Evolutionary conservation across 306 rosid species (phyloP), one percentile per base, ranked within the genome.

Genomic region (Pterocarpus macrocarpus): DNA sequence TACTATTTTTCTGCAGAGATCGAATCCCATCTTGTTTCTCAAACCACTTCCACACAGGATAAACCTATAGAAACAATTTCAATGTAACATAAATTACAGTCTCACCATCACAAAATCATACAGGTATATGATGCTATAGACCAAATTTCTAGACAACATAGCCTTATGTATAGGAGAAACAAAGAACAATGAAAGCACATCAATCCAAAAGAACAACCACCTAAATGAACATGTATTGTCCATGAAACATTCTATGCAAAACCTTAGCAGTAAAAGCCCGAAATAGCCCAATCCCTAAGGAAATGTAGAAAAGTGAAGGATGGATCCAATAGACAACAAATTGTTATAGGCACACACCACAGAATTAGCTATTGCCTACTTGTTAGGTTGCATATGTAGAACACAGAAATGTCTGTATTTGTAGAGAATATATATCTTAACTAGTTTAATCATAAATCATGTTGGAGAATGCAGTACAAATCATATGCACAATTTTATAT

Each of bases 1-100:
- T 90, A 75, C 89, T 92, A 82, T 92, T 86, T 86, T 96, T 92
- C 87, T 96, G 99, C 84, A 96, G 82, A 78, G 97, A 89, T 69
- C 99, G 93, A 71, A 96, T 94, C 77, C 99, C 99, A 84, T 96
- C 99, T 87, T 96, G 99, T 90, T 96, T 96, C 91, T 93, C 99
- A 38, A 86, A 93, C 98, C 98, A 96, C 88, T 92, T 93, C 98
- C 98, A 96, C 75, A 96, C 98, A 81, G 98, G 99, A 90, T 96
- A 96, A 65, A 96, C 99, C 99, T 96, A 75, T 50, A 34, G 76
- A 75, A 82, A 17, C 12, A 35, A 74, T 78, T 65, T 53, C 45
- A 15, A 50, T 28, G 12, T 34, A 57, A 63, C 11, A 38, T 52
- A 69, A 61, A 53, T 43, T n/a, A 71, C 22, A 66, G 73, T 62